phyloP scores from a whole-genome alignment of 1,139 yeast species.

The Pichiaceae sp. region DNA sequence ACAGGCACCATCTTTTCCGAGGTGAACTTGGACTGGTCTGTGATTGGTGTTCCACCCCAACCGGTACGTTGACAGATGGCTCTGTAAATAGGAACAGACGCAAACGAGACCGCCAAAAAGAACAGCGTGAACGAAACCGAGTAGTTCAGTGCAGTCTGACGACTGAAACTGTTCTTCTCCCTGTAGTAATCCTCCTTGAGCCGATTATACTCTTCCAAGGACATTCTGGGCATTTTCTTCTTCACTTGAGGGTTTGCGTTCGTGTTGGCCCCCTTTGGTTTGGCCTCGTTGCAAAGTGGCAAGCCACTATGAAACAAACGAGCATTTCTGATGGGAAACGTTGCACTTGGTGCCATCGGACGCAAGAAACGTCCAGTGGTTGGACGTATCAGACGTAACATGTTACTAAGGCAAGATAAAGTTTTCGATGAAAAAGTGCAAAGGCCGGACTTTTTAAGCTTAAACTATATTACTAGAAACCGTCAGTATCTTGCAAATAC shows the following conservation, averaged over 20 bases:
- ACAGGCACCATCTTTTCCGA: conserved; percentile 86
- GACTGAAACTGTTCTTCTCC: conserved; percentile 25
- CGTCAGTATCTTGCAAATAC: conserved; percentile 27
- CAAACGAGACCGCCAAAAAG: conserved; percentile 75
- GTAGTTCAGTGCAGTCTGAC: conserved; percentile 58
- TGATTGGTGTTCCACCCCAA: conserved; percentile 91
- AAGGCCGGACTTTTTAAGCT: too few species aligned
- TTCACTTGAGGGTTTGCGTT: too few species aligned
- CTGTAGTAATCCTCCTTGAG: conserved; percentile 25
- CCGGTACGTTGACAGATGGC: conserved; percentile 94
- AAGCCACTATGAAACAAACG: too few species aligned
- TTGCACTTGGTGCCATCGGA: too few species aligned
- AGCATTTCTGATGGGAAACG: too few species aligned
- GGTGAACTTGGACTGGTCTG: conserved; percentile 72
- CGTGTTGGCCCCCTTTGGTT: too few species aligned
- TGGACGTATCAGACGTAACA: too few species aligned
- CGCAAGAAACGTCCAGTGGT: too few species aligned
- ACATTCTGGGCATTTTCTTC: conserved; percentile 20
- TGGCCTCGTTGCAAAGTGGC: too few species aligned
- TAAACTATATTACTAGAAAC: conserved; percentile 1
- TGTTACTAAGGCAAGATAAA: too few species aligned
- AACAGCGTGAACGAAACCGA: conserved; percentile 62
- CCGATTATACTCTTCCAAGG: conserved; percentile 21
- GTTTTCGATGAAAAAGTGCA: too few species aligned
- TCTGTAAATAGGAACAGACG: conserved; percentile 89